These are phyloP conservation scores for Terfezia claveryi DNA, from an alignment of 495 filamentous ascomycete species.

Conservation along the genomic window DNA sequence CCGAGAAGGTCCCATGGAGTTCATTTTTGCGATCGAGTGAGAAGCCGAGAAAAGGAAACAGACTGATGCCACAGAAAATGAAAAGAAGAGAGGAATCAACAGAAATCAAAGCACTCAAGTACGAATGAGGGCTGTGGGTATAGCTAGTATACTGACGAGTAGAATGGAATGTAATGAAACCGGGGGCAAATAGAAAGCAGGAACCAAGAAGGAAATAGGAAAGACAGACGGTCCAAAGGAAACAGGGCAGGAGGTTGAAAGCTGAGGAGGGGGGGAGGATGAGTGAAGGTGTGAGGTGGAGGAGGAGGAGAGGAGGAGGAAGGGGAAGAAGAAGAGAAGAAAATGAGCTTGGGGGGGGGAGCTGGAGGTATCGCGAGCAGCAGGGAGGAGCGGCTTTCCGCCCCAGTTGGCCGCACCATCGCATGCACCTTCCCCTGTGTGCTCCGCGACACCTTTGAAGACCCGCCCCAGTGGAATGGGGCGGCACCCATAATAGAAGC, in stretches of 20 bases:
- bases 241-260: background rate
- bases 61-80: background rate
- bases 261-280: background rate
- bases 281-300: background rate
- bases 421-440: background rate
- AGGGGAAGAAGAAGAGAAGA: background rate
- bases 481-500: no score
- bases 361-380: background rate
- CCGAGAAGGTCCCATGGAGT: background rate
- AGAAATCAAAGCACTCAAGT: background rate
- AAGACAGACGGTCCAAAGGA: background rate
- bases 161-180: background rate
- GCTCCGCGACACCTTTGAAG: background rate
- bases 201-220: background rate
- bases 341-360: background rate
- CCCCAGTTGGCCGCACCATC: background rate
- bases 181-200: background rate
- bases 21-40: background rate
- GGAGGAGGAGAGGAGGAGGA: background rate
- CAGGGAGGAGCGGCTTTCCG: background rate
- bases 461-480: background rate
- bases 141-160: background rate
- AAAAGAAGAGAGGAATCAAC: background rate
- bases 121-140: background rate
- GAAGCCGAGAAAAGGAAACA: background rate